These are phyloP conservation scores for Lepidium aucheri DNA, from an alignment of 345 rosid species.

Conservation along the genomic window DNA sequence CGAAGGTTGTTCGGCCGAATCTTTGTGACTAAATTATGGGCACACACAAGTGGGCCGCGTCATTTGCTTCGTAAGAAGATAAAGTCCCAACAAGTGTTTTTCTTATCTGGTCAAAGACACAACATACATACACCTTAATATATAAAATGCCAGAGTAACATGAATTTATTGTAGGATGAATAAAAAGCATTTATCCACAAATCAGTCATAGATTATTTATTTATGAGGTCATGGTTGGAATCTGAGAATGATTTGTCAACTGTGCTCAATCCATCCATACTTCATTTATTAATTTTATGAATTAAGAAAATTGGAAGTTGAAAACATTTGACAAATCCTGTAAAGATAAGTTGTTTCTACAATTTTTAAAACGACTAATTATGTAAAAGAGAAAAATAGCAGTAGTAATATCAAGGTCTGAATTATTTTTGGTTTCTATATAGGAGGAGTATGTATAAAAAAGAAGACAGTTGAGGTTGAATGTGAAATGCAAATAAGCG, in stretches of 20 bases:
- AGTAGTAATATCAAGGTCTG: not conserved
- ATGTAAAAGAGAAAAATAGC: not conserved
- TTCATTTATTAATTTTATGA: not conserved
- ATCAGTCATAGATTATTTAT: not conserved
- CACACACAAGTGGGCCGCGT: not conserved
- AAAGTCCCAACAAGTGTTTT: too few relatives aligned
- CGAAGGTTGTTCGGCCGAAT: not conserved
- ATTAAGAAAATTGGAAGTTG: not conserved
- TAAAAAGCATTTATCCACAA: too few relatives aligned
- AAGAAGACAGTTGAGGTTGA: not conserved
- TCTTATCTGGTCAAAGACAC: too few relatives aligned
- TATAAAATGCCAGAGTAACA: too few relatives aligned
- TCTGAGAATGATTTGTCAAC: not conserved
- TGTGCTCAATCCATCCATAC: not conserved
- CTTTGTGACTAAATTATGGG: not conserved
- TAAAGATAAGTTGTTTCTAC: not conserved
- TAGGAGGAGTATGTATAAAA: not conserved
- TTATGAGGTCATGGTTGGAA: not conserved
- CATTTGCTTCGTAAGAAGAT: not conserved
- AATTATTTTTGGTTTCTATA: not conserved
- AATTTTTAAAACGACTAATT: not conserved
- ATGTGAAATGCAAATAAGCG: not conserved
- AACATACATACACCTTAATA: too few relatives aligned
- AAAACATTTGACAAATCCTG: not conserved
- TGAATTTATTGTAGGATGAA: too few relatives aligned